Percentiles rank a stretch among this genome's conserved stretches.
Evolutionary conservation across 2,329 filamentous ascomycete genomes (phyloP).

Genomic region (Phaeosphaeriaceae sp.): DNA sequence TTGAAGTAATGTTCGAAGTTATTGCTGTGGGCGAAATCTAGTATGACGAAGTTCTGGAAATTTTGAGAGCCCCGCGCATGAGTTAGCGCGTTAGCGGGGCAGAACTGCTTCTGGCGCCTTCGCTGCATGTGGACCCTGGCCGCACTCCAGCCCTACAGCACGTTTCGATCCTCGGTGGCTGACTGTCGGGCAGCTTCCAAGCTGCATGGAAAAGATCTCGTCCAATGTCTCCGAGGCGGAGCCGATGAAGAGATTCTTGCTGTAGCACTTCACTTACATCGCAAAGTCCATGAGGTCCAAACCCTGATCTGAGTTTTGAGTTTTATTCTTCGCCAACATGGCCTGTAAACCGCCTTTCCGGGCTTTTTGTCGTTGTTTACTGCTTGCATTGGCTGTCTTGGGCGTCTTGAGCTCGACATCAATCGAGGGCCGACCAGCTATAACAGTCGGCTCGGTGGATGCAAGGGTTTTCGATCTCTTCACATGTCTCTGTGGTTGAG

Average conservation of each 20-base stretch:
- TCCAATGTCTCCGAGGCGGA: not conserved
- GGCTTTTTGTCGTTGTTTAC: conserved; percentile 63
- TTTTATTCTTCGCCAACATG: conserved; percentile 57
- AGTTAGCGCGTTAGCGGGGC: conserved; percentile 30
- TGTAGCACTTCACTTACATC: conserved; percentile 40
- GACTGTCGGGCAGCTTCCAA: not conserved
- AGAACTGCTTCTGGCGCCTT: conserved; percentile 30
- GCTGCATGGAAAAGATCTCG: not conserved
- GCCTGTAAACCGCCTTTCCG: conserved; percentile 63
- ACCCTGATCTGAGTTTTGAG: conserved; percentile 41
- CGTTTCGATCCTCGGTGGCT: not conserved
- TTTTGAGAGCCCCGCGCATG: conserved; percentile 42
- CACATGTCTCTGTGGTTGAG: conserved; percentile 26
- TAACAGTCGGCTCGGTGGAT: not conserved
- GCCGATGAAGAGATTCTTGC: not conserved
- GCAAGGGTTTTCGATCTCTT: conserved; percentile 13
- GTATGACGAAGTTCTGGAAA: conserved; percentile 35
- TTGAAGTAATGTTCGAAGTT: conserved; percentile 6
- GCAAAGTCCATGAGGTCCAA: conserved; percentile 64
- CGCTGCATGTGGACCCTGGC: conserved; percentile 27
- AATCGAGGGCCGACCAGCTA: not conserved
- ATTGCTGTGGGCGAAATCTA: conserved; percentile 13
- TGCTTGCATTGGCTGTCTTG: conserved; percentile 53
- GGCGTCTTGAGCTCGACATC: conserved; percentile 21
- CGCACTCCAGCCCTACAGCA: conserved; percentile 36